A percentile compares a stretch with the other conserved stretches of the same genome.
phyloP scores from a whole-genome alignment of 192 early-diverging fungal species.

The Coemansia sp. region DNA sequence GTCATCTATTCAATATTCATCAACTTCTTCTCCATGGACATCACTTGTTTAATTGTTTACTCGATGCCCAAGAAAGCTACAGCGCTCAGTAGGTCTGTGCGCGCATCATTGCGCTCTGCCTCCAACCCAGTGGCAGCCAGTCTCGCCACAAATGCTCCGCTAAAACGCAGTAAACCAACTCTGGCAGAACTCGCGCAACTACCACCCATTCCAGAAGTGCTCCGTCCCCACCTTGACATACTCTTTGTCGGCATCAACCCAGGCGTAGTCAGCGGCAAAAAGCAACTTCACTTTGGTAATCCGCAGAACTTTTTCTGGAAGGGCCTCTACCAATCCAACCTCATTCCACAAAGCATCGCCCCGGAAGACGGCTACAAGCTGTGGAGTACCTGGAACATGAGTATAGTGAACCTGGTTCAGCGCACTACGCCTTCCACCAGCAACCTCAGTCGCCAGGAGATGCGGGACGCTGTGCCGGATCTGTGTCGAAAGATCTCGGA shows the following conservation, averaged over 20 bases:
- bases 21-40: too few relatives aligned
- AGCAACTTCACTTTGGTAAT: constrained; percentile 67
- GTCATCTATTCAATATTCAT: too few relatives aligned
- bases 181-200: constrained; percentile 16
- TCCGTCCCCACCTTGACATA: constrained; percentile 50
- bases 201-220: constrained; percentile 45
- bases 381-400: constrained; percentile 55
- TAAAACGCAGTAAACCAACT: constrained; percentile 4
- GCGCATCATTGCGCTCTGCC: neutral
- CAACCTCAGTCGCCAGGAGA: constrained; percentile 61
- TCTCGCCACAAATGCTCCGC: neutral
- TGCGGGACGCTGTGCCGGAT: constrained; percentile 59
- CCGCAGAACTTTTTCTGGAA: constrained; percentile 75
- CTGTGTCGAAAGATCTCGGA: constrained; percentile 61
- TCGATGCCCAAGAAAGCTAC: neutral
- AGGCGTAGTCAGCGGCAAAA: constrained; percentile 58
- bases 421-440: constrained; percentile 57
- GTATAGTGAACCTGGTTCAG: constrained; percentile 64
- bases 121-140: neutral
- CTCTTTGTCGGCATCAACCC: constrained; percentile 78
- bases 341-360: constrained; percentile 52
- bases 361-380: constrained; percentile 57
- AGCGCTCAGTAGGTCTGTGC: neutral
- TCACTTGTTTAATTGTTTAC: neutral
- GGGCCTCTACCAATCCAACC: constrained; percentile 62